These are phyloP conservation scores for Melaleuca quinquenervia DNA, from an alignment of 345 rosid genomes.

Conservation along the genomic window DNA sequence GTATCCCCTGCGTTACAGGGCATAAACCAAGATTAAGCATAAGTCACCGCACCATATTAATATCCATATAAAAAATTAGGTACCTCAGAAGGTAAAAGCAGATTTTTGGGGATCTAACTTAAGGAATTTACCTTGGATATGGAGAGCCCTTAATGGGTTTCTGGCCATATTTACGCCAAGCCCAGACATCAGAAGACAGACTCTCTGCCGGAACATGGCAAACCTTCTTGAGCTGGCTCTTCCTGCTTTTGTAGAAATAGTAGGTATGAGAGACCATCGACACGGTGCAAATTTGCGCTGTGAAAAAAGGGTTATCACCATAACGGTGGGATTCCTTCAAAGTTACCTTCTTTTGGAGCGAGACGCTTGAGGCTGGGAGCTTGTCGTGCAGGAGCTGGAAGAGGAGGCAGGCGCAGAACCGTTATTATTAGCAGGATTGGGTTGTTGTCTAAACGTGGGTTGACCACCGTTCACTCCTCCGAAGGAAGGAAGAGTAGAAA, in stretches of 20 bases:
- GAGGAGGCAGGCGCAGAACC: slow-evolving; percentile 9
- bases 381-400: slow-evolving; percentile 5
- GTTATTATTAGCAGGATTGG: slow-evolving; percentile 14
- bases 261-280: neutral
- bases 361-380: slow-evolving; percentile 35
- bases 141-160: slow-evolving; percentile 99
- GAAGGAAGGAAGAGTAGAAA: slow-evolving; percentile 25
- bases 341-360: slow-evolving; percentile 84
- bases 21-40: neutral
- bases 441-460: neutral
- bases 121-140: slow-evolving; percentile 56
- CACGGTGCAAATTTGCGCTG: neutral
- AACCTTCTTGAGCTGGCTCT: slow-evolving; percentile 76
- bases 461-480: slow-evolving; percentile 4
- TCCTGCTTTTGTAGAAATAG: slow-evolving; percentile 23
- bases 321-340: neutral
- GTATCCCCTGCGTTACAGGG: slow-evolving; percentile 52
- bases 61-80: neutral
- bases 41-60: neutral
- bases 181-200: slow-evolving; percentile 90
- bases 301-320: neutral
- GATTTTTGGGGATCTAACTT: neutral
- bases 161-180: slow-evolving; percentile 99
- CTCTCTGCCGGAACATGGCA: slow-evolving; percentile 89
- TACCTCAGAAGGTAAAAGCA: neutral